Evolutionary conservation across 768 basidiomycete species (phyloP).

Genomic region (Lentinula guzmanii): DNA sequence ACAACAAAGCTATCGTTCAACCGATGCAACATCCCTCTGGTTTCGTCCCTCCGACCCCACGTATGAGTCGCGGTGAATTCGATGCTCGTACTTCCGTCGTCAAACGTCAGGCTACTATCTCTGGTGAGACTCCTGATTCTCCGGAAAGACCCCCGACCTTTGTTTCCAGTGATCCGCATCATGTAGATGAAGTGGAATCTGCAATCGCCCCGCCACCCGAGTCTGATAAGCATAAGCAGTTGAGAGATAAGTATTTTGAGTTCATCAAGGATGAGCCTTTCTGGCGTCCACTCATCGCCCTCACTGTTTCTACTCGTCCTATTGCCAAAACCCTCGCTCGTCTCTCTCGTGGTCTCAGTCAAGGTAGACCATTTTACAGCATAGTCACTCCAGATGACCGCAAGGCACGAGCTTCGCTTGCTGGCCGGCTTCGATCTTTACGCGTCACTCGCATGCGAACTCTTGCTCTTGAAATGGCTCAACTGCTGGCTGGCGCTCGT

Average conservation of each 20-base stretch:
- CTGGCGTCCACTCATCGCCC: slow-evolving; percentile 33
- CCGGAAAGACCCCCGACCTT: slow-evolving; percentile 3
- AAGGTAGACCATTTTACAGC: slow-evolving; percentile 30
- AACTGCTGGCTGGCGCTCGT: slow-evolving; percentile 24
- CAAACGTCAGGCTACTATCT: background rate
- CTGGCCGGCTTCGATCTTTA: slow-evolving; percentile 25
- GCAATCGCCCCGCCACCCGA: too few relatives aligned
- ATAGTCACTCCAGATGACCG: slow-evolving; percentile 24
- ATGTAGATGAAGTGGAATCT: background rate
- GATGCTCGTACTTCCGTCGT: slow-evolving; percentile 7
- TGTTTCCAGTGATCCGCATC: background rate
- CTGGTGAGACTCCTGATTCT: background rate
- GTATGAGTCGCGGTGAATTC: slow-evolving; percentile 11
- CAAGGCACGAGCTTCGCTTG: slow-evolving; percentile 23
- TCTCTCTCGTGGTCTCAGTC: slow-evolving; percentile 21
- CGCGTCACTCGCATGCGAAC: slow-evolving; percentile 26
- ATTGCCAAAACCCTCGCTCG: slow-evolving; percentile 28
- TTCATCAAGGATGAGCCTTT: slow-evolving; percentile 19
- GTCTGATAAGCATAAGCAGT: background rate
- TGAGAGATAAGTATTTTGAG: slow-evolving; percentile 2
- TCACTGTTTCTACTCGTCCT: slow-evolving; percentile 36
- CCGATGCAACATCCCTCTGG: slow-evolving; percentile 9
- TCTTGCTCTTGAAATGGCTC: slow-evolving; percentile 21
- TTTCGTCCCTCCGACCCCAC: slow-evolving; percentile 20
- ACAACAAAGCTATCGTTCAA: slow-evolving; percentile 2